Evolutionary conservation across 2,329 filamentous ascomycete genomes (phyloP).

Genomic region (Penicillium sclerotigenum): DNA sequence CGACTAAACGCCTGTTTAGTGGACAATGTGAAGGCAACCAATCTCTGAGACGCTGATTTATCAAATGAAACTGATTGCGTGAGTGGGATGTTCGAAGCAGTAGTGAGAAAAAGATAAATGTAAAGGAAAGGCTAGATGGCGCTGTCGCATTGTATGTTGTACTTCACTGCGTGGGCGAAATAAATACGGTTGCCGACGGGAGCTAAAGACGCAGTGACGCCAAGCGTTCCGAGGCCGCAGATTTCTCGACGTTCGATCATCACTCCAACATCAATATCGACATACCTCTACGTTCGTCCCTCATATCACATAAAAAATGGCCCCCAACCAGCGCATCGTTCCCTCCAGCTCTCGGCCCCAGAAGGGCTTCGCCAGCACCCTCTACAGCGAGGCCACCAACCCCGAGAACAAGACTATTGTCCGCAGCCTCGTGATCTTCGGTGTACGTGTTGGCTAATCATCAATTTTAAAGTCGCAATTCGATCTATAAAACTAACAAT

Average conservation of each 20-base stretch:
- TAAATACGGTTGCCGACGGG: conserved; percentile 16
- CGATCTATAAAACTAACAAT: conserved; percentile 12
- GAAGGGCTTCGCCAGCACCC: conserved; percentile 54
- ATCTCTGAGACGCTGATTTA: neutral
- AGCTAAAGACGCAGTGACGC: conserved; percentile 35
- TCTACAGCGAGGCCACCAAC: conserved; percentile 62
- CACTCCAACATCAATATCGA: conserved; percentile 8
- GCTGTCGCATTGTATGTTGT: conserved; percentile 6
- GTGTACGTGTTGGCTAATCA: conserved; percentile 50
- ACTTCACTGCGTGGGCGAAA: conserved; percentile 17
- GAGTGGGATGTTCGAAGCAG: neutral
- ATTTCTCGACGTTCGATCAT: conserved; percentile 30
- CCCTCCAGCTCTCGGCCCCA: conserved; percentile 48
- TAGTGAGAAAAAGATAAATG: neutral
- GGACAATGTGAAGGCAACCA: neutral
- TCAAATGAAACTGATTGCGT: neutral
- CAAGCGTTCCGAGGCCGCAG: conserved; percentile 29
- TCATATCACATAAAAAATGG: conserved; percentile 49
- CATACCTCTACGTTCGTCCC: neutral
- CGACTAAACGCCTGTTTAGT: conserved; percentile 9
- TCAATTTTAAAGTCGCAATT: neutral
- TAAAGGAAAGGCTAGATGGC: neutral
- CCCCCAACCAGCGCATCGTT: conserved; percentile 58
- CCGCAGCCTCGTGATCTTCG: conserved; percentile 65
- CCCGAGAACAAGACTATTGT: conserved; percentile 68